Evolutionary conservation across 2,329 filamentous ascomycete genomes (phyloP).

Genomic region (Botrytis squamosa): DNA sequence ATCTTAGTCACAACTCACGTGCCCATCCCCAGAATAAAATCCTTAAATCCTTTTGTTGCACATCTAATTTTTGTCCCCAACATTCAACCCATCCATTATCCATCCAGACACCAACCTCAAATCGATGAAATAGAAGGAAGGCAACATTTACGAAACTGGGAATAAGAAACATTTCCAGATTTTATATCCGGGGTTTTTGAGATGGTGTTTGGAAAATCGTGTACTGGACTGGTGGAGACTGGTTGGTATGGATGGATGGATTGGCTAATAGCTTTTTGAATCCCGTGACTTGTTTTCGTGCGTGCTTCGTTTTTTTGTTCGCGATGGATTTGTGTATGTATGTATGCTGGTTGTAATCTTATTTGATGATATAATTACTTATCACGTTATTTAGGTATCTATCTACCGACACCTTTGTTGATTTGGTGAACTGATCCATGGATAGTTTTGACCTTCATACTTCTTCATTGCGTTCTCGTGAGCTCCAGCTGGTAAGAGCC

Average conservation of each 20-base stretch:
- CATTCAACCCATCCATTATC: no score
- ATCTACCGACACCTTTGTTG: not conserved
- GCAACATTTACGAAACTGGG: not conserved
- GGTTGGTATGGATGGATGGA: no score
- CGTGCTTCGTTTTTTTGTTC: not conserved
- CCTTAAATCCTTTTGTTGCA: not conserved
- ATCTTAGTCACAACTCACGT: not conserved
- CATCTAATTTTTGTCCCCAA: not conserved
- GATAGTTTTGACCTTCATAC: not conserved
- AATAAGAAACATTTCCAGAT: not conserved
- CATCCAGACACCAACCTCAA: not conserved
- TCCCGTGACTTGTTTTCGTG: not conserved
- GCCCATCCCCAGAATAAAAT: fast-evolving
- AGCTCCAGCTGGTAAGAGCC: not conserved
- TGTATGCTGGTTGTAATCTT: no score
- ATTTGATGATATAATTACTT: not conserved
- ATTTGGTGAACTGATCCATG: not conserved
- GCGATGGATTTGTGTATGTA: not conserved
- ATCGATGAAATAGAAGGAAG: not conserved
- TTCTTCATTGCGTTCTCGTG: not conserved
- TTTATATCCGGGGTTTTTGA: not conserved
- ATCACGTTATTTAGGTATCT: no score
- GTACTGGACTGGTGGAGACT: no score
- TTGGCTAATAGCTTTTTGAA: fast-evolving
- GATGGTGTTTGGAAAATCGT: not conserved